Evolutionary conservation across 106 monocot species (phyloP), one percentile per base, ranked within the genome.

Genomic region (Triglochin maritima): DNA sequence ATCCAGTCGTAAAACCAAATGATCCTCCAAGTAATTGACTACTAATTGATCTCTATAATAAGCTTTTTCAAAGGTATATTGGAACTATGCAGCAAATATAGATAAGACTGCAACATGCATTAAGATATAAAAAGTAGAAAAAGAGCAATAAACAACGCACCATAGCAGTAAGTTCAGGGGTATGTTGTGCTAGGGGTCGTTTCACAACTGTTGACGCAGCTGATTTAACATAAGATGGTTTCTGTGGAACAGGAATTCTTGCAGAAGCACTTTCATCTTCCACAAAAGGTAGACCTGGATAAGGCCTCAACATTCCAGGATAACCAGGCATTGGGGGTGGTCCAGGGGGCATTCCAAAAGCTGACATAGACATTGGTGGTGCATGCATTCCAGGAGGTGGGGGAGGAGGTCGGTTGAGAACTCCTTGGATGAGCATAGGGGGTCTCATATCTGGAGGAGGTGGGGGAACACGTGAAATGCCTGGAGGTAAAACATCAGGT

Each of bases 121-220:
- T 29, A 29, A 29, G 29, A 29, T 29, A 29, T 29, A 29, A 29
- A 29, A 29, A 29, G 29, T 1, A 29, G 29, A 29, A n/a, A n/a
- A n/a, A 29, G 29, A 29, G 1, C 29, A 29, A 29, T 29, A 29
- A 29, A 29, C 29, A 55, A 76, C 85, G 64, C 74, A 98, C 96
- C 96, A 98, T 98, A 70, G 96, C 72, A 17, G 96, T 98, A 46
- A 98, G 76, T 63, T 91, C 96, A 43, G 87, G 88, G 41, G 81
- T 98, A 72, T 98, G 90, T 67, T 98, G 96, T 41, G 96, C 96
- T 46, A 98, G 69, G 44, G 96, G 96, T 64, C 91, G 85, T 75
- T 91, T 98, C 10, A 98, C 91, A 61, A 98, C 96, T 10, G 96
- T 98, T n/a, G 96, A 81, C 60, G 88, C 96, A 14, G 96, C 96